Conservation (phyloP, 2,329 filamentous ascomycete genomes). For the Fusarium tanahbumbuense region DNA sequence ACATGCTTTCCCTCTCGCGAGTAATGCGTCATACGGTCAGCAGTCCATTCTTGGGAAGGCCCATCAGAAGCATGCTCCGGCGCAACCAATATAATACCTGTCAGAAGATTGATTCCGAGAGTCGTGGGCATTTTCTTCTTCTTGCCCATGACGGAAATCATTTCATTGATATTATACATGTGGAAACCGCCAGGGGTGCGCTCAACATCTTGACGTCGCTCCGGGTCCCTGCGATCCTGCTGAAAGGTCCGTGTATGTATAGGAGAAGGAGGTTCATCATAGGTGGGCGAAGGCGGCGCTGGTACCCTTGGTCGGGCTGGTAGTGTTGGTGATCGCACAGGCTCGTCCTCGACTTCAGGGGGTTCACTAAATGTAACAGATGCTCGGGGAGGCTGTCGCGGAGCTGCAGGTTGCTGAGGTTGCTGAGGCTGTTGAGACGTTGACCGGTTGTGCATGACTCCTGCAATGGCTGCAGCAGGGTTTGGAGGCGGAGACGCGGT, state of each 20-base stretch:
- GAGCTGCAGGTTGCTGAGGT: slow-evolving; percentile 41
- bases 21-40: slow-evolving; percentile 96
- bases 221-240: slow-evolving; percentile 50
- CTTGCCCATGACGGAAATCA: slow-evolving; percentile 96
- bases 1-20: slow-evolving; percentile 98
- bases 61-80: slow-evolving; percentile 87
- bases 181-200: slow-evolving; percentile 84
- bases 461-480: slow-evolving; percentile 66
- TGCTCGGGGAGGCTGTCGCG: slow-evolving; percentile 45
- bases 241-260: slow-evolving; percentile 35
- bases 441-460: slow-evolving; percentile 63
- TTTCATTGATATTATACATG: slow-evolving; percentile 96
- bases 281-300: slow-evolving; percentile 39
- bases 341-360: slow-evolving; percentile 47
- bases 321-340: slow-evolving; percentile 53
- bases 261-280: slow-evolving; percentile 40
- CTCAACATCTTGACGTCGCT: slow-evolving; percentile 50
- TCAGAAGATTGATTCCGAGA: slow-evolving; percentile 89
- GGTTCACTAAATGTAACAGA: slow-evolving; percentile 45
- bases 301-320: slow-evolving; percentile 51
- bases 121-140: slow-evolving; percentile 99
- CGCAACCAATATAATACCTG: slow-evolving; percentile 88
- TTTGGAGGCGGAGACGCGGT: slow-evolving; percentile 50
- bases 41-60: slow-evolving; percentile 90
- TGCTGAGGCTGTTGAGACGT: slow-evolving; percentile 49